phyloP scores from a whole-genome alignment of 805 yeast species.

The Monosporozyma servazzii region DNA sequence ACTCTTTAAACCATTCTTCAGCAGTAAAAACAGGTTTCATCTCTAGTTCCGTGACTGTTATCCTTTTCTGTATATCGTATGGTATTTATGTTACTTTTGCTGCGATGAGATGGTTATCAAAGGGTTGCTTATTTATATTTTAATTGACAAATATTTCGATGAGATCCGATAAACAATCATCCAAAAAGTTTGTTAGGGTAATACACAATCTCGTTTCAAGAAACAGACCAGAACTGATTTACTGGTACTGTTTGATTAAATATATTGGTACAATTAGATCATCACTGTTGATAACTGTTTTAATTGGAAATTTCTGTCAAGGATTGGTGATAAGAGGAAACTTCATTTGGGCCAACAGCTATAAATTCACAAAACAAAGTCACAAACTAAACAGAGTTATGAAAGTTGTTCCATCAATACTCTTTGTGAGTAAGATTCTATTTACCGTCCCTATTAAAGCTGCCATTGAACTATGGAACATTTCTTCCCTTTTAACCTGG shows the following conservation, averaged over 20 bases:
- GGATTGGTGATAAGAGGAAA: no score
- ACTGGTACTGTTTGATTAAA: no score
- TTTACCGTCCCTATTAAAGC: background rate
- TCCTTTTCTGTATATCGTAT: background rate
- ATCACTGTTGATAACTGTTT: no score
- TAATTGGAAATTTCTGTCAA: no score
- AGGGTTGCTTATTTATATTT: background rate
- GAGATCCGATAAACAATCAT: background rate
- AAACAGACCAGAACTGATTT: background rate
- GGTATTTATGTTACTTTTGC: background rate
- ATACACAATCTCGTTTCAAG: background rate
- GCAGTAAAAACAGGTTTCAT: conserved; percentile 1
- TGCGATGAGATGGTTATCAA: background rate
- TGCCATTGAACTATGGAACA: background rate
- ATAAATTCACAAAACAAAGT: no score
- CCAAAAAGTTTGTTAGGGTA: background rate
- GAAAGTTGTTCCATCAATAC: background rate
- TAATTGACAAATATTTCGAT: background rate
- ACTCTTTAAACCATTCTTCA: conserved; percentile 12
- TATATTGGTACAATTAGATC: no score
- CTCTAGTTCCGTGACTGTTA: background rate
- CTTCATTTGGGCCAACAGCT: no score
- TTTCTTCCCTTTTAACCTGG: background rate
- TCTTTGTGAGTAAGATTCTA: background rate
- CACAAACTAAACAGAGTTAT: background rate